Evolutionary conservation across 2,329 filamentous ascomycete species (phyloP), one percentile per base, ranked within the genome.

Genomic region (Capronia americana): DNA sequence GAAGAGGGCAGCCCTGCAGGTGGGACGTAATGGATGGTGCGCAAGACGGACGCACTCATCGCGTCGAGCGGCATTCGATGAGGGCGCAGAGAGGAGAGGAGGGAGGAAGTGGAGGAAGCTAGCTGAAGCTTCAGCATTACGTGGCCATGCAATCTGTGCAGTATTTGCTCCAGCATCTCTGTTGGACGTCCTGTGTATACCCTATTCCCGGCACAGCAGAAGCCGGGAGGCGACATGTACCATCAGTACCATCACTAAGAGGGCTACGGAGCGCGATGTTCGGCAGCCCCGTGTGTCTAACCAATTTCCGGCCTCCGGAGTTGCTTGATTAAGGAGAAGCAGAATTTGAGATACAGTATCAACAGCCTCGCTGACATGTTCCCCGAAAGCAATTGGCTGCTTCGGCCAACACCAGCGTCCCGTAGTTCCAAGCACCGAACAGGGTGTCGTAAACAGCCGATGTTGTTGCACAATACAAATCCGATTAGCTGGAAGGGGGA

Each of bases 71-170:
- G 41, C 57, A 50, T 3, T 8, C 4, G 48, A 11, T 5, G 4
- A 12, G 48, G 14, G 20, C 10, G 32, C 10, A 8, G 6, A 28
- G 48, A 51, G 8, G 20, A 51, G 23, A 50, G 23, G 10, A 51
- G 20, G 24, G 48, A 23, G 4, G 23, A 8, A 26, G 23, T 24
- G 20, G 48, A 51, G 48, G 48, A 26, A 51, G 48, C 48, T 28
- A 51, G 48, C 48, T 51, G 48, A 28, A 28, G 48, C 20, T 26
- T 51, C 48, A 24, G 48, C 48, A 26, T 26, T 51, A 24, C 23
- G 20, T 28, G 48, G 48, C 20, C 48, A 51, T 26, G 24, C n/a
- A 51, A 51, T 34, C 30, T 55, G 53, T 55, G 53, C 17, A 55
- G 30, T 55, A 30, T 23, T 26, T 51, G 48, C 20, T 26, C 20